phyloP scores from a whole-genome alignment of 768 basidiomycete species.

The Pleurotus eryngii region DNA sequence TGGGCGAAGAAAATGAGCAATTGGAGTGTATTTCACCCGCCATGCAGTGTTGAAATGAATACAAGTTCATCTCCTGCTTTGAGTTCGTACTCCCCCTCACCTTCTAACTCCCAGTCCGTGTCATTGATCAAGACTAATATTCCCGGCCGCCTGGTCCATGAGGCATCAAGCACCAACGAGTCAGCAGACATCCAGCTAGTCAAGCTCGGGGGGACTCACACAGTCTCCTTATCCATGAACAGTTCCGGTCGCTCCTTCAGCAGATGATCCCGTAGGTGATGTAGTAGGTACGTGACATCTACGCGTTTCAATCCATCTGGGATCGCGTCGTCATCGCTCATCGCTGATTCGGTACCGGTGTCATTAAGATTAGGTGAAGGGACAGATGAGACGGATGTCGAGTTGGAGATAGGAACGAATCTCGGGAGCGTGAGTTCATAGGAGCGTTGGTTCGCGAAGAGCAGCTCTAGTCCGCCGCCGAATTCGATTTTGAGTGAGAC shows the following conservation, averaged over 20 bases:
- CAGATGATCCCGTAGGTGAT: conserved; percentile 71
- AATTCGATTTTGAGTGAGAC: conserved; percentile 67
- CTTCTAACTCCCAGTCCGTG: conserved; percentile 97
- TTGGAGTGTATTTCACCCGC: conserved; percentile 50
- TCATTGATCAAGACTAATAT: conserved; percentile 97
- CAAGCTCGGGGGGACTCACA: conserved; percentile 49
- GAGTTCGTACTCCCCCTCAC: conserved; percentile 83
- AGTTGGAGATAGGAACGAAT: conserved; percentile 34
- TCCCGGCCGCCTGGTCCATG: conserved; percentile 76
- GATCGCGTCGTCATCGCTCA: not conserved
- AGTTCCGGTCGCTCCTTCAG: conserved; percentile 85
- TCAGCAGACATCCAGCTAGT: no score
- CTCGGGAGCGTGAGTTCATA: conserved; percentile 58
- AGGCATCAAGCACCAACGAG: not conserved
- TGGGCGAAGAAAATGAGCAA: no score
- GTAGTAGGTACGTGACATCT: conserved; percentile 75
- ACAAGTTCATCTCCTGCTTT: conserved; percentile 85
- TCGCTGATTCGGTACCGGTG: not conserved
- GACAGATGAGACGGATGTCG: conserved; percentile 15
- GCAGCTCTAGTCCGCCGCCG: conserved; percentile 80
- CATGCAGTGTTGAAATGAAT: conserved; percentile 95
- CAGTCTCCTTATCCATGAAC: conserved; percentile 82
- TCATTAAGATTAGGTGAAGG: not conserved
- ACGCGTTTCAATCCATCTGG: conserved; percentile 35
- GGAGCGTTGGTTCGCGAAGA: conserved; percentile 69